Evolutionary conservation across 2,329 filamentous ascomycete genomes (phyloP).

Genomic region (Akanthomyces muscarius): DNA sequence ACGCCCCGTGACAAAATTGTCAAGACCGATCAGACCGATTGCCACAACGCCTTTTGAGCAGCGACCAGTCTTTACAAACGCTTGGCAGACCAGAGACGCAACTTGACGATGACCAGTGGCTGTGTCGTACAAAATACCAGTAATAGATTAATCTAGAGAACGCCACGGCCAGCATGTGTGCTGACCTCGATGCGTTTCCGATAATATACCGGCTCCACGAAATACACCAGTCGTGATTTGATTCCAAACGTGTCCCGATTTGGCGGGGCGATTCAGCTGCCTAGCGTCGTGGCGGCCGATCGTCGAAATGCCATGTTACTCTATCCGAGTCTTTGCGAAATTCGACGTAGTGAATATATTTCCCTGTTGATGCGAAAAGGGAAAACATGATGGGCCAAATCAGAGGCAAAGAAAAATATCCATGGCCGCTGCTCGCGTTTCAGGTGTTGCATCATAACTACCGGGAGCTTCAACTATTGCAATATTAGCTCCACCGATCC

Average conservation of each 20-base stretch:
- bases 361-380: neutral
- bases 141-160: no score
- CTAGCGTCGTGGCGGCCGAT: neutral
- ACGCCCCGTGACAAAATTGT: slow-evolving; percentile 25
- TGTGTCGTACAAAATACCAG: no score
- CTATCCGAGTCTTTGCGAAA: neutral
- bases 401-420: neutral
- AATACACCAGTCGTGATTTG: neutral
- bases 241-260: neutral
- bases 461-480: neutral
- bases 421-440: neutral
- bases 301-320: neutral
- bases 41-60: slow-evolving; percentile 16
- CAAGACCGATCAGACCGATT: slow-evolving; percentile 27
- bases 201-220: neutral
- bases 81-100: neutral
- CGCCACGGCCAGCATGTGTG: no score
- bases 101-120: neutral
- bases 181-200: neutral
- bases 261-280: slow-evolving; percentile 12
- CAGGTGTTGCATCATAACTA: neutral
- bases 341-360: neutral
- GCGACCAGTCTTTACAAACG: no score
- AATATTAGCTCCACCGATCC: neutral
- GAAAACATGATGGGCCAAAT: no score